phyloP scores from a whole-genome alignment of 2,329 filamentous ascomycete genomes.

The Sporothrix luriei region DNA sequence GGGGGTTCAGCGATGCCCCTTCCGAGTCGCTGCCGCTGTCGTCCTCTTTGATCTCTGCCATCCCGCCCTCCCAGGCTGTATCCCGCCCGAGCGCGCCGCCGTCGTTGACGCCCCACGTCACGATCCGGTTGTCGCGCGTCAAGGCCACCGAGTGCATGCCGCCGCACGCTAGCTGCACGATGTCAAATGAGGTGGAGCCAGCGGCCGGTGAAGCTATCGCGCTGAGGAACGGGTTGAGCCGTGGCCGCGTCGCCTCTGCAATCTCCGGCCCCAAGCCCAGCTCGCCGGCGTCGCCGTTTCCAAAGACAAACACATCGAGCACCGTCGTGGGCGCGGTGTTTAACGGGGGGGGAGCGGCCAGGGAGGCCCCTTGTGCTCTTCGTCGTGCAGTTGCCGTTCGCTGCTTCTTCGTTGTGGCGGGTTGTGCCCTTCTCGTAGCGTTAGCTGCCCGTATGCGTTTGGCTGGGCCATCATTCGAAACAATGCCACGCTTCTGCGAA shows the following conservation, averaged over 20 bases:
- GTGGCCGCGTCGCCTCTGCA: neutral
- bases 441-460: no score
- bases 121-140: neutral
- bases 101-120: neutral
- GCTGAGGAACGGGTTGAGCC: neutral
- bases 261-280: neutral
- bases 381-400: no score
- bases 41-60: no score
- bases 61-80: neutral
- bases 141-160: neutral
- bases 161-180: neutral
- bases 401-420: no score
- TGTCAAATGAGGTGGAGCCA: neutral
- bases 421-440: no score
- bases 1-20: constrained; percentile 53
- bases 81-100: neutral
- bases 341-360: no score
- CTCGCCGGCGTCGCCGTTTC: neutral
- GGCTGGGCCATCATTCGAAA: no score
- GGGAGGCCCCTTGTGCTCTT: no score
- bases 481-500: no score
- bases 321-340: neutral
- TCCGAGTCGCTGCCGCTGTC: no score
- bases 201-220: no score
- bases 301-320: neutral